Evolutionary conservation across 2,329 filamentous ascomycete species (phyloP).

Genomic region (Hypoxylon sp.): DNA sequence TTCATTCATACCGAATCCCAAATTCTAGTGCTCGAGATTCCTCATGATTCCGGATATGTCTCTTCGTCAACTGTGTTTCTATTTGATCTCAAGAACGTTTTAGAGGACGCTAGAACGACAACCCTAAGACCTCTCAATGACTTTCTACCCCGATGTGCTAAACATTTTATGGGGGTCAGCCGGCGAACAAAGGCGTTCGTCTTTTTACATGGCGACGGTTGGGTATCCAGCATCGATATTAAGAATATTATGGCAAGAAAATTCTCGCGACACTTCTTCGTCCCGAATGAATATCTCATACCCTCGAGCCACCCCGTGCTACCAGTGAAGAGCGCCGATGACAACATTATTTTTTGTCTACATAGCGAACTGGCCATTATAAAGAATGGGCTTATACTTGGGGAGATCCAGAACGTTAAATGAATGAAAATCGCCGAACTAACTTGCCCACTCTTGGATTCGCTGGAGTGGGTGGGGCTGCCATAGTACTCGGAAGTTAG

Average conservation of each 20-base stretch:
- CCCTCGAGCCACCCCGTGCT: neutral
- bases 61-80: constrained; percentile 10
- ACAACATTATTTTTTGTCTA: constrained; percentile 12
- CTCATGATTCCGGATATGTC: constrained; percentile 1
- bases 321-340: constrained; percentile 3
- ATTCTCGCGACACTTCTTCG: constrained; percentile 10
- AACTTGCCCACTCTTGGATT: neutral
- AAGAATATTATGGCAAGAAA: neutral
- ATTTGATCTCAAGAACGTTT: neutral
- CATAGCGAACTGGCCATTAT: constrained; percentile 5
- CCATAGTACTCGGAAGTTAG: neutral
- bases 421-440: neutral
- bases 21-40: constrained; percentile 4
- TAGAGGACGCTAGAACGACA: neutral
- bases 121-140: constrained; percentile 1
- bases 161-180: constrained; percentile 1
- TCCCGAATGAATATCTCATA: constrained; percentile 6
- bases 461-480: neutral
- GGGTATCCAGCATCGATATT: constrained; percentile 5
- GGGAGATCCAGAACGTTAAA: constrained; percentile 5
- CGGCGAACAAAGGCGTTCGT: neutral
- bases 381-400: constrained; percentile 10
- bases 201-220: constrained; percentile 9
- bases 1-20: neutral
- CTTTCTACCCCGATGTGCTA: neutral